phyloP scores from a whole-genome alignment of 2,329 filamentous ascomycete genomes.

The Pseudopithomyces maydicus region DNA sequence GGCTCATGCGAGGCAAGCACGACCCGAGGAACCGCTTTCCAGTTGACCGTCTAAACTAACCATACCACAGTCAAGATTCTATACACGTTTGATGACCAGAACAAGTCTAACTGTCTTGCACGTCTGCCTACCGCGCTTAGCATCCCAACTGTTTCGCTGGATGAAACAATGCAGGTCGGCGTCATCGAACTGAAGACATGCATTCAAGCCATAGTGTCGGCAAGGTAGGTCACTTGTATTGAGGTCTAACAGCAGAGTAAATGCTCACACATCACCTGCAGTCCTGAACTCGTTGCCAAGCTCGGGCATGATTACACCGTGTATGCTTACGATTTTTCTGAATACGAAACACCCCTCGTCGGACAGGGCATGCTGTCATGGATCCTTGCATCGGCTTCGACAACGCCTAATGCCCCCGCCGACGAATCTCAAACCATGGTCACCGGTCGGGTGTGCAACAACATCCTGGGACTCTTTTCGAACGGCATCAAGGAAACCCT shows the following conservation, averaged over 20 bases:
- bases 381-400: constrained; percentile 68
- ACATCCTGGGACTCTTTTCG: constrained; percentile 80
- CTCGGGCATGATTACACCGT: constrained; percentile 87
- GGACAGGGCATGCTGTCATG: constrained; percentile 95
- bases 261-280: constrained; percentile 54
- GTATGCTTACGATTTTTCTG: constrained; percentile 95
- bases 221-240: constrained; percentile 53
- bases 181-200: constrained; percentile 87
- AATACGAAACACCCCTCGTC: constrained; percentile 89
- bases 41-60: constrained; percentile 9
- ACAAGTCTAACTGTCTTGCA: constrained; percentile 87
- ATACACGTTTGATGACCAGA: constrained; percentile 92
- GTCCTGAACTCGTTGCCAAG: constrained; percentile 82
- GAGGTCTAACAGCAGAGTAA: constrained; percentile 14
- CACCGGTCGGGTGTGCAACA: constrained; percentile 88
- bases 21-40: constrained; percentile 8
- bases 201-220: constrained; percentile 76
- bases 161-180: constrained; percentile 81
- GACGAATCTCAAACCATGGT: constrained; percentile 73
- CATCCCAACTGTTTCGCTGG: constrained; percentile 79
- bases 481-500: constrained; percentile 85
- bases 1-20: constrained; percentile 54
- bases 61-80: constrained; percentile 81
- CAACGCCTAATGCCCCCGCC: constrained; percentile 59
- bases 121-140: constrained; percentile 79